These are phyloP conservation scores for Xylaria sp. DNA, from an alignment of 2,329 filamentous ascomycete species.

Conservation along the genomic window DNA sequence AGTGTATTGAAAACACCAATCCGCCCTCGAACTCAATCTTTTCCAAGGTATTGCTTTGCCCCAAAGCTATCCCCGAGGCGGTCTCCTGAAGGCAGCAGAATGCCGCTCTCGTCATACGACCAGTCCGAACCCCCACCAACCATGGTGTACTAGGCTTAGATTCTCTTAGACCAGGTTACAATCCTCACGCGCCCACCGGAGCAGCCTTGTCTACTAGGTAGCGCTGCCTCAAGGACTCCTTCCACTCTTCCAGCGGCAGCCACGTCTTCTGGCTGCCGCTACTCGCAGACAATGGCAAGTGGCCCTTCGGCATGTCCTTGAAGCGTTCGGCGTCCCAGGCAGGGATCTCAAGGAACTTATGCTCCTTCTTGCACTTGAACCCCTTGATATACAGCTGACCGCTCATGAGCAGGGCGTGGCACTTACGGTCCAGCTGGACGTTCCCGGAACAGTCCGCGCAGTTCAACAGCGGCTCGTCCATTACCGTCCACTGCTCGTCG, in stretches of 20 bases:
- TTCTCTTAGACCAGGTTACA: not conserved
- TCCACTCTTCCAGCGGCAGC: conserved; percentile 39
- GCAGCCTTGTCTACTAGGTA: conserved; percentile 27
- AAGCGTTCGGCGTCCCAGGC: conserved; percentile 31
- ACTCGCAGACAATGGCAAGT: conserved; percentile 33
- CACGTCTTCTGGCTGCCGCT: conserved; percentile 30
- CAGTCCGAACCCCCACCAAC: not conserved
- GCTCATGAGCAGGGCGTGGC: conserved; percentile 29
- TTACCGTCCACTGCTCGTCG: conserved; percentile 33
- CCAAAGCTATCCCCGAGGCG: too few species aligned
- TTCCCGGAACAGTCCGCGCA: conserved; percentile 39
- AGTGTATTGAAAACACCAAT: too few species aligned
- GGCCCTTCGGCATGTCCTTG: conserved; percentile 32
- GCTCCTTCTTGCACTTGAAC: conserved; percentile 33
- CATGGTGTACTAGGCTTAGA: not conserved
- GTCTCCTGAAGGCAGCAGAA: too few species aligned
- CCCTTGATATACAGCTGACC: conserved; percentile 31
- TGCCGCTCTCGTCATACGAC: too few species aligned
- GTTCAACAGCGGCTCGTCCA: conserved; percentile 34
- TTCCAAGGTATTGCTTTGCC: too few species aligned
- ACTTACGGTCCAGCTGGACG: conserved; percentile 31
- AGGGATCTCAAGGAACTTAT: conserved; percentile 36
- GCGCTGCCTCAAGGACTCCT: conserved; percentile 29
- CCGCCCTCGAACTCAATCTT: too few species aligned
- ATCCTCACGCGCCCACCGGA: not conserved